These are phyloP conservation scores for Penicillium vulpinum DNA, from an alignment of 2,329 filamentous ascomycete genomes.

Conservation along the genomic window DNA sequence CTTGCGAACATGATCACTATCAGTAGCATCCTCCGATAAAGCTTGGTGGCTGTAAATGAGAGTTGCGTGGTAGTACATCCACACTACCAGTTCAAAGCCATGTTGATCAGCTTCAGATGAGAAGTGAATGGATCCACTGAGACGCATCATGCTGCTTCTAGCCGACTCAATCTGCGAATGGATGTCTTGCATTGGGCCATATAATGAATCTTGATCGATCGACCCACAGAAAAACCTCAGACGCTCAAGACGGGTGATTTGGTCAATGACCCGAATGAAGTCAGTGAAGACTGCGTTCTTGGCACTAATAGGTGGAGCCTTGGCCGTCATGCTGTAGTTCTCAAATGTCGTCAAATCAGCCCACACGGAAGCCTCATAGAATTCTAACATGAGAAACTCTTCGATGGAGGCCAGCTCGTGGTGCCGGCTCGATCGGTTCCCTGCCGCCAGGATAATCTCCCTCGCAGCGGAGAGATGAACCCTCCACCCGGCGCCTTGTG, in stretches of 20 bases:
- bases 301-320: slow-evolving; percentile 5
- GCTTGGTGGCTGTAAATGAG: slow-evolving; percentile 22
- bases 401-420: slow-evolving; percentile 10
- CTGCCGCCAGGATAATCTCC: slow-evolving; percentile 16
- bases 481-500: slow-evolving; percentile 17
- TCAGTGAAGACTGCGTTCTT: slow-evolving; percentile 20
- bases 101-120: slow-evolving; percentile 12
- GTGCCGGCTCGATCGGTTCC: neutral
- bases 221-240: neutral
- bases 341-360: slow-evolving; percentile 19
- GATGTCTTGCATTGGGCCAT: neutral
- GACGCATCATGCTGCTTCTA: slow-evolving; percentile 1
- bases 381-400: slow-evolving; percentile 22
- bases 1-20: neutral
- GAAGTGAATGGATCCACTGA: slow-evolving; percentile 3
- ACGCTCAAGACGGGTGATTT: slow-evolving; percentile 21
- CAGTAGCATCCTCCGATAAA: slow-evolving; percentile 2
- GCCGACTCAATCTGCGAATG: slow-evolving; percentile 4
- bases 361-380: slow-evolving; percentile 20
- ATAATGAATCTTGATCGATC: neutral
- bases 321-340: slow-evolving; percentile 9
- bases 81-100: slow-evolving; percentile 15
- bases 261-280: slow-evolving; percentile 21
- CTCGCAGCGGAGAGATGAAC: slow-evolving; percentile 23
- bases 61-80: slow-evolving; percentile 23